Base-by-base conservation (phyloP, 139 green algal species). In the Coccomyxa sp. region DNA sequence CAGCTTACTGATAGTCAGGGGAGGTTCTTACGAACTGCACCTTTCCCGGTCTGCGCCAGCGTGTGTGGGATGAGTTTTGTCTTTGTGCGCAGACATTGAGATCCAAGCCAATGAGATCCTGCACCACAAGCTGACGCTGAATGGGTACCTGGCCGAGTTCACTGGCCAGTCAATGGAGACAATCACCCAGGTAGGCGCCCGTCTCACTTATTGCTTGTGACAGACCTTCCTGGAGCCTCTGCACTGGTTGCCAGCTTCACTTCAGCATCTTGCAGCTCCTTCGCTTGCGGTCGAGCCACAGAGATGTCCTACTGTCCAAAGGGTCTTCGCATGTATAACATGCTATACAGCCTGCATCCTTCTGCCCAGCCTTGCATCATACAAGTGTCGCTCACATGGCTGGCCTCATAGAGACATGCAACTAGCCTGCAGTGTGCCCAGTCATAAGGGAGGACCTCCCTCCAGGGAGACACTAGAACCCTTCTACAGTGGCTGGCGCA, bases 61-160 rank as follows among this genome's bases (percentile, higher is more conserved):
- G n/a, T n/a, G n/a, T n/a, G n/a, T n/a, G n/a, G n/a, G n/a, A n/a
- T n/a, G n/a, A n/a, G n/a, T 68, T 68, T 22, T 68, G 54, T n/a
- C n/a, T 16, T 73, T 16, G 27, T 68, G 39, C 41, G 44, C 74
- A 39, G 96, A 99, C 82, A 99, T 99, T 83, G 97, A 99, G 89
- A 99, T 99, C 82, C 92, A 98, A 88, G 97, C 97, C 24, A 99
- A 99, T 80, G 97, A 99, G 89, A 99, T 99, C 81, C 83, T 99
- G 89, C 97, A 99, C 86, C 97, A 99, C 92, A 99, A 99, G 89
- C 89, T 98, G 38, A 98, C 94, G 8, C 91, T 99, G 34, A 99
- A 99, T 78, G 93, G 92, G 5, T 99, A 99, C 88, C 88, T 99
- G 78, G 85, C 94, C 33, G 94, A 99, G 80, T 98, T 99, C 90